Evolutionary conservation across 2,329 filamentous ascomycete species (phyloP), one percentile per base, ranked within the genome.

Genomic region (Clonostachys rosea): DNA sequence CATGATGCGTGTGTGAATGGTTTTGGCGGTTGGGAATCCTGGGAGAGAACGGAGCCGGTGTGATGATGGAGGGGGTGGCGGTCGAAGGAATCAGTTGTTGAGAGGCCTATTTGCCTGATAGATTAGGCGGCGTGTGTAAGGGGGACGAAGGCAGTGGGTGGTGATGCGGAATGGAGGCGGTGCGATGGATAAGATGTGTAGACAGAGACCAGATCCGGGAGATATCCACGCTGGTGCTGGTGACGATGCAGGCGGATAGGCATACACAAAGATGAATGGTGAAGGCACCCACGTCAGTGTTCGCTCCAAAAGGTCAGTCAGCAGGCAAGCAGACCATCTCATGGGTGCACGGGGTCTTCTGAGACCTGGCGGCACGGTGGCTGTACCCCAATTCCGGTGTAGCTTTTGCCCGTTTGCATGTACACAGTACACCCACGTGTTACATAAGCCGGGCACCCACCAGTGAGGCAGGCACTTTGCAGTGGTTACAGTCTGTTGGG

Each of bases 1-100:
- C 92, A 97, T 97, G 67, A 60, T 76, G 65, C 54, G 52, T 50
- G 51, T 47, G 54, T 50, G 49, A 49, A 46, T 47, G 37, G 46
- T 17, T 34, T 37, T 41, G 34, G 41, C 8, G 17, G 13, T 13
- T 16, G 36, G n/a, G 30, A 42, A 16, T 30, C 49, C 42, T 42
- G 40, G 45, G 20, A 34, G 8, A 39, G 30, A 20, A 46, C 10
- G 40, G 45, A 42, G 20, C 34, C 42, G 42, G 42, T 34, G 18
- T 48, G 46, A 13, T 18, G 9, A 40, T 30, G 44, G 14, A n/a
- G 13, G 18, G 30, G 13, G 42, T 50, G 47, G 43, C 47, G 48
- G 57, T 59, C n/a, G 8, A 16, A 35, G n/a, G 30, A 34, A n/a
- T 30, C 24, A 30, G 24, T 30, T 30, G 24, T 30, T 30, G 24